Evolutionary conservation across 345 rosid genomes (phyloP).

Genomic region (Erodium maritimum): DNA sequence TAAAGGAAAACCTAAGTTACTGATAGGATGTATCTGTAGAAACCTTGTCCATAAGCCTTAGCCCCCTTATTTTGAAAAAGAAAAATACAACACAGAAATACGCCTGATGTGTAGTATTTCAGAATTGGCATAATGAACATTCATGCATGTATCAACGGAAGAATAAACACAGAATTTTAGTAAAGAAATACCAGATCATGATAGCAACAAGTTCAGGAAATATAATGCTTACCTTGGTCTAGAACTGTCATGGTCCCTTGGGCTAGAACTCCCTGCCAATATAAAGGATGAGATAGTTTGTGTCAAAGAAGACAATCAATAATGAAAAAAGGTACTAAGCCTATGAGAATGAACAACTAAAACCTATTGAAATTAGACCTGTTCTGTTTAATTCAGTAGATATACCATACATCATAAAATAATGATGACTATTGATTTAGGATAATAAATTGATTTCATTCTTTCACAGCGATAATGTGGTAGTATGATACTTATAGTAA

Average conservation of each 20-base stretch:
- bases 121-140: no score
- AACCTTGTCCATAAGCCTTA: neutral
- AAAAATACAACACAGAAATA: neutral
- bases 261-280: conserved; percentile 42
- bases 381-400: no score
- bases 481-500: neutral
- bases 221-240: conserved; percentile 34
- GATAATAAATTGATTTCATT: neutral
- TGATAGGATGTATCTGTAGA: neutral
- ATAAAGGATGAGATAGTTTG: neutral
- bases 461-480: neutral
- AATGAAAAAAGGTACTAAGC: conserved; percentile 5
- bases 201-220: neutral
- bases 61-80: neutral
- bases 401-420: neutral
- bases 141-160: neutral
- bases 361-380: neutral
- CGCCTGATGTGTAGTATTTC: neutral
- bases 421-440: neutral
- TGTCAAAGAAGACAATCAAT: conserved; percentile 11
- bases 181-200: neutral
- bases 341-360: conserved; percentile 2
- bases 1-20: neutral
- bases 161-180: neutral
- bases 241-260: conserved; percentile 27